Evolutionary conservation across 2,329 filamentous ascomycete species (phyloP).

Genomic region (Ampelomyces quisqualis): DNA sequence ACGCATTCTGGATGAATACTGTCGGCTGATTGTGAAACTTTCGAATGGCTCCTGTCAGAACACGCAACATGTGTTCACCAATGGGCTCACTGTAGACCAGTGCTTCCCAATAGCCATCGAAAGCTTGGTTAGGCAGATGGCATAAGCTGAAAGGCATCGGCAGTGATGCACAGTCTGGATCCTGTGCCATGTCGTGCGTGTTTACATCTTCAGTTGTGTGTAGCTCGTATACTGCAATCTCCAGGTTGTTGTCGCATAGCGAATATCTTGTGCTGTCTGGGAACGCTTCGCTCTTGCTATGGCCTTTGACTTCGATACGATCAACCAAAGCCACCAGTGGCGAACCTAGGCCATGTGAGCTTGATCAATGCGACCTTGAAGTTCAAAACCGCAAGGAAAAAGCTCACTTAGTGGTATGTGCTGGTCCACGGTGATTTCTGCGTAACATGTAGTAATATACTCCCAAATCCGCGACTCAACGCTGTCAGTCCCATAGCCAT

Average conservation of each 20-base stretch:
- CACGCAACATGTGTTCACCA: slow-evolving; percentile 45
- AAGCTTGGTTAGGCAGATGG: slow-evolving; percentile 11
- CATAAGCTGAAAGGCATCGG: slow-evolving; percentile 7
- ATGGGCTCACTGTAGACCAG: slow-evolving; percentile 49
- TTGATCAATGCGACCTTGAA: too few relatives aligned
- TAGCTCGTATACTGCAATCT: background rate
- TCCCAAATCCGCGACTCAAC: background rate
- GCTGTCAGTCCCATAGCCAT: background rate
- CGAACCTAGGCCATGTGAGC: too few relatives aligned
- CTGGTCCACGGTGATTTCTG: background rate
- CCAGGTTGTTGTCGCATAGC: background rate
- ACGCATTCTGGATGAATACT: slow-evolving; percentile 41
- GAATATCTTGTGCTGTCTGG: background rate
- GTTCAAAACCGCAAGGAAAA: too few relatives aligned
- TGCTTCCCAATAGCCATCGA: slow-evolving; percentile 19
- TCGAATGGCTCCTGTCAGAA: slow-evolving; percentile 40
- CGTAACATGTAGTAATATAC: background rate
- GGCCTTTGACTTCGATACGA: background rate
- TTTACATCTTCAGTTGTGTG: background rate
- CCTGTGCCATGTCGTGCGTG: background rate
- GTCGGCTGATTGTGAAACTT: slow-evolving; percentile 39
- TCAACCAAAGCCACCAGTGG: background rate
- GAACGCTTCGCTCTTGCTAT: background rate
- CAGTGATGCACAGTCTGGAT: too few relatives aligned
- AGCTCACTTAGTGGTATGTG: background rate